These are phyloP conservation scores for Colletotrichum tanaceti DNA, from an alignment of 2,329 filamentous ascomycete genomes.

Conservation along the genomic window DNA sequence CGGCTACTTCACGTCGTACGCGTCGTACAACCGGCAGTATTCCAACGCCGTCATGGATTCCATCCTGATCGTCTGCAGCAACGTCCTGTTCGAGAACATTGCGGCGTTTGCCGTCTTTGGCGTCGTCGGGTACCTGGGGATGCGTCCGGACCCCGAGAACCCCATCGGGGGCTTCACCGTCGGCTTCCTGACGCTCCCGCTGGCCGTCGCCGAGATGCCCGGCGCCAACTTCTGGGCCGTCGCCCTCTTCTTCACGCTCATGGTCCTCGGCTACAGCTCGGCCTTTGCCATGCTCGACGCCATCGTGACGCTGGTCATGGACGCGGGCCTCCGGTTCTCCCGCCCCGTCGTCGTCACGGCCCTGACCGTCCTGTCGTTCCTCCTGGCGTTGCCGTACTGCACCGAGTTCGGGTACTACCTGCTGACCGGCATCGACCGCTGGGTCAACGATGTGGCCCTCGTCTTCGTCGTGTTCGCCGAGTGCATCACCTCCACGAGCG, in stretches of 20 bases:
- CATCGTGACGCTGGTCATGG: conserved; percentile 64
- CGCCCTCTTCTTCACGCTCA: conserved; percentile 68
- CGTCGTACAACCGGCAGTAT: conserved; percentile 67
- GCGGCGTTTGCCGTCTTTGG: conserved; percentile 63
- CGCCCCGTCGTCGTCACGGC: conserved; percentile 61
- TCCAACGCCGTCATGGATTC: conserved; percentile 71
- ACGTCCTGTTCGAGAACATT: conserved; percentile 68
- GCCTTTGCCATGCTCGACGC: conserved; percentile 71
- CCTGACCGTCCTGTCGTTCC: conserved; percentile 62
- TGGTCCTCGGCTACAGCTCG: conserved; percentile 68
- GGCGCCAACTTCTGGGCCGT: conserved; percentile 69
- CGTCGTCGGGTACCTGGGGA: conserved; percentile 61
- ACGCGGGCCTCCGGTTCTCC: conserved; percentile 60
- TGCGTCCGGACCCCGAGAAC: conserved; percentile 52
- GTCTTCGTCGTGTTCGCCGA: conserved; percentile 67
- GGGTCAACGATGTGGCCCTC: conserved; percentile 66
- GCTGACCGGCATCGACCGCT: conserved; percentile 65
- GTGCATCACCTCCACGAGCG: conserved; percentile 63
- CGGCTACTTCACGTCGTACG: conserved; percentile 69
- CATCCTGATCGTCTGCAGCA: conserved; percentile 65
- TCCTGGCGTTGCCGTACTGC: conserved; percentile 67
- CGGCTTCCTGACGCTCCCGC: conserved; percentile 68
- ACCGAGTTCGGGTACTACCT: conserved; percentile 69
- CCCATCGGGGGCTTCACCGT: conserved; percentile 66
- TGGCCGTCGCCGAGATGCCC: conserved; percentile 67